Evolutionary conservation across 148 eudicot species (phyloP).

Genomic region (Rhododendron kiyosumense): DNA sequence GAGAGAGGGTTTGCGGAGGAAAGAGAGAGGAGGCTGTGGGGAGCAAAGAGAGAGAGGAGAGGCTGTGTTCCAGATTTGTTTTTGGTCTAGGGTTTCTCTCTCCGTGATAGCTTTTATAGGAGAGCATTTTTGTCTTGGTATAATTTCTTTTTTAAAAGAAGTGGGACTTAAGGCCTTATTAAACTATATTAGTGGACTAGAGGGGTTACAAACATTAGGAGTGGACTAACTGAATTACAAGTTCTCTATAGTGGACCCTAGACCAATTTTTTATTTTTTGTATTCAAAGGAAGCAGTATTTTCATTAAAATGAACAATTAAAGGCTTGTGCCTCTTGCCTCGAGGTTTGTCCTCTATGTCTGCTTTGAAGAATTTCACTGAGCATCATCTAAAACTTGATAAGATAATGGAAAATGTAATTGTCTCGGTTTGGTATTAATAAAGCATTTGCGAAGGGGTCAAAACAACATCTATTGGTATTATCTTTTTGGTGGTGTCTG

Average conservation of each 20-base stretch:
- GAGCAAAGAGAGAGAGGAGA: constrained; percentile 13
- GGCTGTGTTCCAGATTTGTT: no score
- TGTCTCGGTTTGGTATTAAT: background rate
- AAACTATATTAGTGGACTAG: no score
- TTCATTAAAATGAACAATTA: background rate
- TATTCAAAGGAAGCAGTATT: background rate
- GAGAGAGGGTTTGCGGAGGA: constrained; percentile 30
- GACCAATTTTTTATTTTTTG: background rate
- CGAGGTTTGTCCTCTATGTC: background rate
- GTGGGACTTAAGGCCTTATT: no score
- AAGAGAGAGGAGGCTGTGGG: no score
- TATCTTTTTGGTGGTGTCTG: background rate
- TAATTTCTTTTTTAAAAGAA: no score
- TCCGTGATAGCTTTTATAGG: no score
- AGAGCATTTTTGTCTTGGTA: no score
- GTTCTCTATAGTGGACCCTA: no score
- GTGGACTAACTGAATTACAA: no score
- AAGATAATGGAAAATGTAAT: background rate
- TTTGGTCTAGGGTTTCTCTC: no score
- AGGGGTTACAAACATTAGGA: no score
- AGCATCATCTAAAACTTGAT: background rate
- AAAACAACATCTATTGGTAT: background rate
- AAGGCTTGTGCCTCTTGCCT: background rate
- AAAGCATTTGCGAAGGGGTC: background rate
- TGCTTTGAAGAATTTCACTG: background rate